These are phyloP conservation scores for Lodderomyces parapsilosis DNA, from an alignment of 1,139 yeast species.

Conservation along the genomic window DNA sequence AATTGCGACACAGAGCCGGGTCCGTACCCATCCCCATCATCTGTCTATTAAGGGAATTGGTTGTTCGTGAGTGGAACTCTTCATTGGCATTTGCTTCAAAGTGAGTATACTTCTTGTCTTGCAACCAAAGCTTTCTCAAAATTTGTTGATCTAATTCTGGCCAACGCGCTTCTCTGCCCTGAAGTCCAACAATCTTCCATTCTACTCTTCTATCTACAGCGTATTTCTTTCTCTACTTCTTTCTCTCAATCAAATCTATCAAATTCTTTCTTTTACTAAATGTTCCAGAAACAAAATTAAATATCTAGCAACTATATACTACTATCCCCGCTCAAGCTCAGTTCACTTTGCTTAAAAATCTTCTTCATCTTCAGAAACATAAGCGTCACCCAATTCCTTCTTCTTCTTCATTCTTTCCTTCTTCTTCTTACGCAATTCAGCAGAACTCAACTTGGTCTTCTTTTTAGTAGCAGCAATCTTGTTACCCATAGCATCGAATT, in stretches of 20 bases:
- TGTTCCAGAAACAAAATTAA: constrained; percentile 4
- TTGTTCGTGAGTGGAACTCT: not conserved
- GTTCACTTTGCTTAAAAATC: constrained; percentile 26
- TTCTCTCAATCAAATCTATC: not conserved
- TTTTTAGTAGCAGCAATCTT: constrained; percentile 95
- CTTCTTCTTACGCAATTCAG: constrained; percentile 99
- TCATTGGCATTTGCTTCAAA: too few relatives aligned
- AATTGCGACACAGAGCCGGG: not conserved
- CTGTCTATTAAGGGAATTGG: not conserved
- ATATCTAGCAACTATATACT: constrained; percentile 1
- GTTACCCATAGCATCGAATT: constrained; percentile 99
- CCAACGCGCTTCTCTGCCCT: too few relatives aligned
- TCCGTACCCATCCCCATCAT: not conserved
- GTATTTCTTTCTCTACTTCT: not conserved
- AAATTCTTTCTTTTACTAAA: constrained; percentile 3
- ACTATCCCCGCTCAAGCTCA: too few relatives aligned
- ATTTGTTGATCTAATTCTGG: too few relatives aligned
- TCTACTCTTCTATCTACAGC: not conserved
- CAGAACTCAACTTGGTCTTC: constrained; percentile 97
- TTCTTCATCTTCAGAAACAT: constrained; percentile 94
- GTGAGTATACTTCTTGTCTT: not conserved
- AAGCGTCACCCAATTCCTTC: constrained; percentile 99
- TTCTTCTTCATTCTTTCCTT: constrained; percentile 99
- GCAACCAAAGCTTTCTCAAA: not conserved
- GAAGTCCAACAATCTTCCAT: too few relatives aligned